Evolutionary conservation across 2,329 filamentous ascomycete genomes (phyloP).

Genomic region (Alternaria triticina): DNA sequence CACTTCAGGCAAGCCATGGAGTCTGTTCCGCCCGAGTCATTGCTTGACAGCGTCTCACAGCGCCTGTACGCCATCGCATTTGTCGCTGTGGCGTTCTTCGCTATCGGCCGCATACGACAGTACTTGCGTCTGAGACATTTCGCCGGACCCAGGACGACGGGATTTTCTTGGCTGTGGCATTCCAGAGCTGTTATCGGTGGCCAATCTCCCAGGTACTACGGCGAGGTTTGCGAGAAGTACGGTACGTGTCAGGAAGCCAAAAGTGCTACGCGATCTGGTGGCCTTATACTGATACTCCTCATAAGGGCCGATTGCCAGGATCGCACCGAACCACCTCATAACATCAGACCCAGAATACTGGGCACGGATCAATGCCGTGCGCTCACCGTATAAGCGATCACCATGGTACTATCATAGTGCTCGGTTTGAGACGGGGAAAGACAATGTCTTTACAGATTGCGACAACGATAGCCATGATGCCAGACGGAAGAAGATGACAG

Average conservation of each 20-base stretch:
- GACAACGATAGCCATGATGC: conserved; percentile 57
- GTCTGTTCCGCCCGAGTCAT: neutral
- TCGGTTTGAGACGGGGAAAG: conserved; percentile 60
- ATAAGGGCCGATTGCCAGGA: conserved; percentile 51
- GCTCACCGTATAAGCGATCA: conserved; percentile 51
- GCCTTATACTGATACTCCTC: neutral
- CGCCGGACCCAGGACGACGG: conserved; percentile 37
- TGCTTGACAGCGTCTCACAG: conserved; percentile 14
- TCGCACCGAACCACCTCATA: conserved; percentile 58
- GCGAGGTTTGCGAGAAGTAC: conserved; percentile 39
- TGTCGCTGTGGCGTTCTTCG: conserved; percentile 20
- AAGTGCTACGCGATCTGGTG: neutral
- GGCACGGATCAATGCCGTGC: conserved; percentile 51
- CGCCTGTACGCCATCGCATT: conserved; percentile 22
- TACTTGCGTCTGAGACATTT: conserved; percentile 41
- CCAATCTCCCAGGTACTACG: conserved; percentile 33
- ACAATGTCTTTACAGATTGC: conserved; percentile 62
- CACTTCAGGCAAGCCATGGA: conserved; percentile 16
- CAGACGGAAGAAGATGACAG: conserved; percentile 56
- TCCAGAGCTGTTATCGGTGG: conserved; percentile 38
- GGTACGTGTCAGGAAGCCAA: conserved; percentile 22
- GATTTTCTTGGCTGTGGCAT: conserved; percentile 42
- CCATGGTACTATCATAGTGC: conserved; percentile 51
- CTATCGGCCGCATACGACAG: conserved; percentile 26
- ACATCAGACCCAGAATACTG: conserved; percentile 58